Base-by-base conservation (phyloP, 805 yeast genomes). In the Cyberlindnera veronae region DNA sequence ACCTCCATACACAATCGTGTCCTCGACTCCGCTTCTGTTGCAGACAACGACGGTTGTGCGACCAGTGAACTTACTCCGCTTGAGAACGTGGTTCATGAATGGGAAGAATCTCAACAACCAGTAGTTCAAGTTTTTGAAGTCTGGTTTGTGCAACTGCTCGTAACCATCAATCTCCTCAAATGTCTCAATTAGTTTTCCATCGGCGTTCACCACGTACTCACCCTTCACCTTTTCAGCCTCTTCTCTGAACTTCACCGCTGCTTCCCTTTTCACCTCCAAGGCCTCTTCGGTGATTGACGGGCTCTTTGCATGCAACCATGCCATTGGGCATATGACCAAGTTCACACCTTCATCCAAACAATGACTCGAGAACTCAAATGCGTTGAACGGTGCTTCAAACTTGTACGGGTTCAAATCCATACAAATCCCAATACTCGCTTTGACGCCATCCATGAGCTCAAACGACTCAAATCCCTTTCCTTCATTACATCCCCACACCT, bases 331-430 rank as follows among this genome's bases (percentile, higher is more conserved):
- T 12, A 90, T 55, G 1, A 86, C 68, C 41, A 90, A 61, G 24
- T 75, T 69, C 0, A 77, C 75, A 10, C 66, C 53, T 32, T 77
- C 69, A 0, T 61, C 51, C 16, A 65, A 55, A 43, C 84, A 78
- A 38, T 69, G 68, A 21, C 62, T 58, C 0, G 90, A 72, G 60
- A 84, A 86, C 60, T 90, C 97, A 56, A 74, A 87, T 19, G 67
- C 70, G 27, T 72, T 67, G 62, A 87, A 89, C 1, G 95, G 89
- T 2, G 95, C 88, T 47, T 75, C 68, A 59, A 90, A 90, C 57
- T 84, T 71, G 59, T 85, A 84, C 0, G 96, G 96, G 58, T 86
- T 89, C 46, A 90, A 61, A 63, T 90, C 98, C 97, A 90, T 90
- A 58, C 98, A 90, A 6, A 90, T 88, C 0, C 96, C 98, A 39